Evolutionary conservation across 129 eudicot genomes (phyloP).

Genomic region (Lactuca sativa): DNA sequence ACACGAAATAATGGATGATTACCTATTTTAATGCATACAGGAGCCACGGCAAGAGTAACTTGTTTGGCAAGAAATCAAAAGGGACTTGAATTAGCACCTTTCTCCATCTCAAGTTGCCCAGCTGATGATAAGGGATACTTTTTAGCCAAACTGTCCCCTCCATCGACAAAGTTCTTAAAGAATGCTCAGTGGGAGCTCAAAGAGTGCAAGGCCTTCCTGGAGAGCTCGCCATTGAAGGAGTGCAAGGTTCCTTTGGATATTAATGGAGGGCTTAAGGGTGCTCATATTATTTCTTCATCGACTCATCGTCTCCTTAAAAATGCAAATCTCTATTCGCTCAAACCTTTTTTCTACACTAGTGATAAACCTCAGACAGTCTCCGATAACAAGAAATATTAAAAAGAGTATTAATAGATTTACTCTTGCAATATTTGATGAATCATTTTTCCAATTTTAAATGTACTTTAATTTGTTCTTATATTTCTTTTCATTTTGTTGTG

Average conservation of each 20-base stretch:
- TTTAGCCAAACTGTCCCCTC: constrained; percentile 39
- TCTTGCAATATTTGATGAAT: neutral
- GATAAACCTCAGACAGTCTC: constrained; percentile 23
- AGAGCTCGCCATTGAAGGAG: constrained; percentile 35
- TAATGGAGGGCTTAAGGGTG: constrained; percentile 48
- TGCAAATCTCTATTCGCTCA: constrained; percentile 44
- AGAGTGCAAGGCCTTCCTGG: constrained; percentile 53
- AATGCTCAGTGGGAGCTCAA: constrained; percentile 34
- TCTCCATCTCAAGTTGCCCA: constrained; percentile 44
- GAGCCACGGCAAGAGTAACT: constrained; percentile 46
- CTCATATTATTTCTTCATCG: constrained; percentile 27
- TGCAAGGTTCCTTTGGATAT: constrained; percentile 48
- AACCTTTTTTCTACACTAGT: constrained; percentile 46
- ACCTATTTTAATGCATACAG: constrained; percentile 17
- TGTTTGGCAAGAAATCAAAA: constrained; percentile 46
- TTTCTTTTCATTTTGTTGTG: neutral
- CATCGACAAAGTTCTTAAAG: constrained; percentile 10
- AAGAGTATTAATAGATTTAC: neutral
- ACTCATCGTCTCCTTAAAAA: constrained; percentile 35
- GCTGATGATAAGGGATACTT: constrained; percentile 59
- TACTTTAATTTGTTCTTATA: neutral
- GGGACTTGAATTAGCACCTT: constrained; percentile 54
- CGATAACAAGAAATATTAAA: constrained; percentile 24
- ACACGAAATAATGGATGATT: neutral
- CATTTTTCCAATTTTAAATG: neutral